These are phyloP conservation scores for Musa schizocarpa DNA, from an alignment of 176 grass and related monocot genomes.

Conservation along the genomic window DNA sequence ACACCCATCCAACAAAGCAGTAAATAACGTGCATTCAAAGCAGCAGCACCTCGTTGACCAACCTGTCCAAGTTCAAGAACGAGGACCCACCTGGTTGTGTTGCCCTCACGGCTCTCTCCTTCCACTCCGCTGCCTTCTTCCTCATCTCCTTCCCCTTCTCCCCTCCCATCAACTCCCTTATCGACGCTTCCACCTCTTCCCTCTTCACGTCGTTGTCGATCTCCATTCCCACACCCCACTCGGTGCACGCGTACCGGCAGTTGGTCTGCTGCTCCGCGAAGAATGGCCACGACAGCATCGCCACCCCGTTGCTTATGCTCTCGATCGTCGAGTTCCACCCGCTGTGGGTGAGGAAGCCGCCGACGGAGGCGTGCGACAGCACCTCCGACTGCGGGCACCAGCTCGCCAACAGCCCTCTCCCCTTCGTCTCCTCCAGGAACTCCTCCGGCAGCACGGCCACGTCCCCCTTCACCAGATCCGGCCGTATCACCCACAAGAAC, in stretches of 20 bases:
- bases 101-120: background rate
- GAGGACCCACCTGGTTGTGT: conserved; percentile 3
- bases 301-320: conserved; percentile 14
- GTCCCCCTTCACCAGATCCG: conserved; percentile 4
- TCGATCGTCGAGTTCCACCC: conserved; percentile 18
- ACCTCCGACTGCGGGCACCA: conserved; percentile 21
- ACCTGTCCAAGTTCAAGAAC: background rate
- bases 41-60: background rate
- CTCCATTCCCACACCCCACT: conserved; percentile 19
- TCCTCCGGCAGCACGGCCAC: conserved; percentile 2
- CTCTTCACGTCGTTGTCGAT: conserved; percentile 18
- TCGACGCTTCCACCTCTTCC: background rate
- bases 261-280: conserved; percentile 23
- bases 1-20: too few relatives aligned
- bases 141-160: conserved; percentile 9
- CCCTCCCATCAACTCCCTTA: conserved; percentile 12
- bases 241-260: conserved; percentile 14
- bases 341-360: conserved; percentile 14
- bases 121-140: conserved; percentile 9
- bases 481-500: conserved; percentile 15
- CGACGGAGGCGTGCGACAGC: background rate
- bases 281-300: conserved; percentile 15
- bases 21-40: too few relatives aligned
- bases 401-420: background rate
- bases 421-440: conserved; percentile 4